Percentiles rank a stretch among this genome's conserved stretches.
Conservation (phyloP, 176 grass and related monocot species). For the Oryza nivara region DNA sequence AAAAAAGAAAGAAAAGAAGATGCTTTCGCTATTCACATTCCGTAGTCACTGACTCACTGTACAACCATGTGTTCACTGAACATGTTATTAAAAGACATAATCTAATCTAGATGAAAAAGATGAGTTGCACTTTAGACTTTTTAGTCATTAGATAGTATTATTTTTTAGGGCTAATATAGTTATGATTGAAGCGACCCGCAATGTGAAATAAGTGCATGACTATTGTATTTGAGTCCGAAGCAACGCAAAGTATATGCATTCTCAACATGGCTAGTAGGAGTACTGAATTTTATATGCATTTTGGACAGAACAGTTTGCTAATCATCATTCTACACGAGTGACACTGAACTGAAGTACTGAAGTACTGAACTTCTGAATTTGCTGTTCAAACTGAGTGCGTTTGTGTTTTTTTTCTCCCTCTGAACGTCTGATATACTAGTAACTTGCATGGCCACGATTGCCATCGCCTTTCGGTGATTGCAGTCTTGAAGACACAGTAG, state of each 20-base stretch:
- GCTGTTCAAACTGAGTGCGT: not conserved
- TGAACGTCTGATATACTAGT: not conserved
- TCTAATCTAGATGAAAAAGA: not conserved
- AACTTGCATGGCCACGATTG: not conserved
- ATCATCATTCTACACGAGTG: not conserved
- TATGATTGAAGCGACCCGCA: not conserved
- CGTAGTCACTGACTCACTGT: constrained; percentile 19
- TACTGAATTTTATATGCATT: not conserved
- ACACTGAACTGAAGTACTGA: not conserved
- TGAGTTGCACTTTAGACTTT: not conserved
- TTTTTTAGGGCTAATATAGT: not conserved
- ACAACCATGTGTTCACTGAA: constrained; percentile 14
- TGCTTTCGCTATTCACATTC: constrained; percentile 3
- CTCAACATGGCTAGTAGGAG: not conserved
- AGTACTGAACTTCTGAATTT: not conserved
- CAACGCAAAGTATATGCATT: not conserved
- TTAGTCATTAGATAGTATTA: not conserved
- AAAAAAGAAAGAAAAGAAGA: not conserved
- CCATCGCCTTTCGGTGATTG: not conserved
- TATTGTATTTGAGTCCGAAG: not conserved
- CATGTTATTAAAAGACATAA: not conserved
- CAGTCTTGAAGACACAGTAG: not conserved
- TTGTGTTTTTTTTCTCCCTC: not conserved
- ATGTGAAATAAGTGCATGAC: not conserved
- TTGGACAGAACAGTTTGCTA: not conserved